phyloP scores from a whole-genome alignment of 371 early-diverging fungal genomes.

The Haplosporangium sp. region DNA sequence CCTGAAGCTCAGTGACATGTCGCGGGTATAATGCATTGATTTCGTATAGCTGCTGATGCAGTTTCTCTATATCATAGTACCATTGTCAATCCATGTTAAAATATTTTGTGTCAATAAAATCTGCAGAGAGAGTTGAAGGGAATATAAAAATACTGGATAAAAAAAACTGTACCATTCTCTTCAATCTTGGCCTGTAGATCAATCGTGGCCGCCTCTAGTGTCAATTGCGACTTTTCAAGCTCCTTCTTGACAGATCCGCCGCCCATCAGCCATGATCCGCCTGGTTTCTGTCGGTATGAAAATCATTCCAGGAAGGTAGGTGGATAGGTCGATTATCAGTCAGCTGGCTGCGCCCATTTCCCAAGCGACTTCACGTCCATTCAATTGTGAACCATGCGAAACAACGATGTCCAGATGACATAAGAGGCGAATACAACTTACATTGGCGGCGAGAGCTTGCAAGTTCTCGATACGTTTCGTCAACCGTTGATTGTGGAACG shows the following conservation, averaged over 20 bases:
- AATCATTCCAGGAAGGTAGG: no score
- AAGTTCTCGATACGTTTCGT: slow-evolving; percentile 74
- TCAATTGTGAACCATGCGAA: no score
- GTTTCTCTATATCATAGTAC: slow-evolving; percentile 58
- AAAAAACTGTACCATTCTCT: slow-evolving; percentile 71
- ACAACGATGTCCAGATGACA: neutral
- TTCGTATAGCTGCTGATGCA: slow-evolving; percentile 64
- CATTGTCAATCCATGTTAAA: slow-evolving; percentile 70
- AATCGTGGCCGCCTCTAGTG: slow-evolving; percentile 63
- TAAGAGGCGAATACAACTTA: slow-evolving; percentile 5
- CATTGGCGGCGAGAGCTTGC: slow-evolving; percentile 63
- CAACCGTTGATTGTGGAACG: slow-evolving; percentile 73
- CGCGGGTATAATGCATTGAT: slow-evolving; percentile 65
- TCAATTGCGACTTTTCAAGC: slow-evolving; percentile 64
- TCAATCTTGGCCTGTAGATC: slow-evolving; percentile 70
- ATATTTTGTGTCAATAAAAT: no score
- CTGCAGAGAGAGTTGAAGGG: no score
- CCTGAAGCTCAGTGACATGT: slow-evolving; percentile 61
- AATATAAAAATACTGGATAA: no score
- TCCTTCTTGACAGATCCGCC: slow-evolving; percentile 73
- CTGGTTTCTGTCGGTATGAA: slow-evolving; percentile 45
- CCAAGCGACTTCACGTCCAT: no score
- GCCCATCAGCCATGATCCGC: slow-evolving; percentile 56
- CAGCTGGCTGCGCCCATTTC: no score
- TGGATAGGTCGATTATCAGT: no score